phyloP scores from a whole-genome alignment of 345 rosid genomes.

The Raphanus sativus region DNA sequence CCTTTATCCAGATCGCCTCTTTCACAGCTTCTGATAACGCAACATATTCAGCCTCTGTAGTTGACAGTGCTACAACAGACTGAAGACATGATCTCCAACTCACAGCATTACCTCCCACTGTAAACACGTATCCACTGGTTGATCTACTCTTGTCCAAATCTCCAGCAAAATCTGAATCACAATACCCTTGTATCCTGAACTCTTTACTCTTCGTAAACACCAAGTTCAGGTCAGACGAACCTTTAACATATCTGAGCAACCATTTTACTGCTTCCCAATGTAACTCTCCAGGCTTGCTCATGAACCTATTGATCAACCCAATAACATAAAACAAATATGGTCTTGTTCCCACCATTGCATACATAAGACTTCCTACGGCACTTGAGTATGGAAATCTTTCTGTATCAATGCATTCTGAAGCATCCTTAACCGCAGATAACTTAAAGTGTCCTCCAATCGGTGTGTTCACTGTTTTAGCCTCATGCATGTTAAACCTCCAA shows the following conservation, averaged over 20 bases:
- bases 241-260: slow-evolving; percentile 38
- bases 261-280: neutral
- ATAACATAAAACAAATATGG: neutral
- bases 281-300: neutral
- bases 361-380: neutral
- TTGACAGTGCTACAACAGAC: neutral
- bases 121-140: neutral
- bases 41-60: neutral
- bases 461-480: neutral
- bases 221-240: neutral
- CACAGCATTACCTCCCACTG: neutral
- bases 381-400: neutral
- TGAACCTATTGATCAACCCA: neutral
- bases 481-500: neutral
- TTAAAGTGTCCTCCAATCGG: neutral
- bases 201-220: neutral
- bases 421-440: neutral
- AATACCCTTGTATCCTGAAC: neutral
- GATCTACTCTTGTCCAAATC: neutral
- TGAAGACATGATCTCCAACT: neutral
- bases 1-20: neutral
- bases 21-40: neutral
- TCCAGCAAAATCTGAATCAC: neutral
- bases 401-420: neutral
- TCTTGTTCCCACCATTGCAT: neutral